A percentile compares a stretch with the other conserved stretches of the same genome.
phyloP scores from a whole-genome alignment of 768 basidiomycete species.

The Boletus speciosus region DNA sequence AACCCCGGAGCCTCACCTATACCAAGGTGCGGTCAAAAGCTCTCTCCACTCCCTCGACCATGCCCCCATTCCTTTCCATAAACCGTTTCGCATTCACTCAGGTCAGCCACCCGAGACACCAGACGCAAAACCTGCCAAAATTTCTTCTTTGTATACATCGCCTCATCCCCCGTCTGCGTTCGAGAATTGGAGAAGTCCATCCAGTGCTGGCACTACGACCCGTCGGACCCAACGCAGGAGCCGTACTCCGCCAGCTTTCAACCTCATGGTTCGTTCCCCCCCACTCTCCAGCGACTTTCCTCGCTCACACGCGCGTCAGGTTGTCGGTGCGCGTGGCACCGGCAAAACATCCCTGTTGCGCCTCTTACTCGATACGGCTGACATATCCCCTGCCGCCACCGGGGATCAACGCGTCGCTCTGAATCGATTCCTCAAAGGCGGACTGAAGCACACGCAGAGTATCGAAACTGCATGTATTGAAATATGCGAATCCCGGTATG shows the following conservation, averaged over 20 bases:
- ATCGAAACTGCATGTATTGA: conserved; percentile 74
- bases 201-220: conserved; percentile 35
- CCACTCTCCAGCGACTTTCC: background rate
- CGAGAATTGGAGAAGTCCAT: conserved; percentile 47
- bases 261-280: conserved; percentile 63
- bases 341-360: conserved; percentile 84
- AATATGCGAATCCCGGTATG: conserved; percentile 80
- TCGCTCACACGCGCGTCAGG: conserved; percentile 39
- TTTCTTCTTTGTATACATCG: conserved; percentile 70
- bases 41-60: conserved; percentile 54
- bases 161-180: conserved; percentile 57
- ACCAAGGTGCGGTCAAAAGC: conserved; percentile 69
- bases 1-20: conserved; percentile 32
- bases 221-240: conserved; percentile 63
- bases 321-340: conserved; percentile 74
- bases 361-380: conserved; percentile 79
- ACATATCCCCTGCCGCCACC: conserved; percentile 74
- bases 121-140: conserved; percentile 42
- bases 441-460: conserved; percentile 54
- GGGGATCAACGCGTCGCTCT: conserved; percentile 66
- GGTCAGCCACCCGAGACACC: conserved; percentile 30
- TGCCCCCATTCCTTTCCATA: conserved; percentile 72
- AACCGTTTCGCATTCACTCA: conserved; percentile 63
- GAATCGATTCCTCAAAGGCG: conserved; percentile 60
- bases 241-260: conserved; percentile 74